Conservation (phyloP, 257 asterid species). For the Echites panduratus region DNA sequence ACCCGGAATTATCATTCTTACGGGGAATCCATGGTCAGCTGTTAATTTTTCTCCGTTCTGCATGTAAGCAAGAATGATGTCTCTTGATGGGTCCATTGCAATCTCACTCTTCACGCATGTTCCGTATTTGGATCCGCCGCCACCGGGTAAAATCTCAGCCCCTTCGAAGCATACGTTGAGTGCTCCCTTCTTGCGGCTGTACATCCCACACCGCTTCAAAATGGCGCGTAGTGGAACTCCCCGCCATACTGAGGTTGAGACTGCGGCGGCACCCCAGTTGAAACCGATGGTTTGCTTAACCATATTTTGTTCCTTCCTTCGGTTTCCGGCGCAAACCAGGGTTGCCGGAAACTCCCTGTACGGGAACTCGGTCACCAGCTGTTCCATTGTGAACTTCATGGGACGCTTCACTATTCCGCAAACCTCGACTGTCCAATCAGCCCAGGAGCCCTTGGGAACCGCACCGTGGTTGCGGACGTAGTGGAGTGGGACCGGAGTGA, state of each 20-base stretch:
- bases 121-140: slow-evolving; percentile 89
- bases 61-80: slow-evolving; percentile 77
- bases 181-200: slow-evolving; percentile 43
- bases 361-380: slow-evolving; percentile 50
- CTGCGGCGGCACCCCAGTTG: slow-evolving; percentile 91
- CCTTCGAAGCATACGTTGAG: slow-evolving; percentile 82
- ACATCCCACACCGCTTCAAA: slow-evolving; percentile 60
- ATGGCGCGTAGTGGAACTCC: slow-evolving; percentile 73
- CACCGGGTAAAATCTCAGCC: slow-evolving; percentile 84
- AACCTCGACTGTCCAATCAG: slow-evolving; percentile 73
- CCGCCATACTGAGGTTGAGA: slow-evolving; percentile 82
- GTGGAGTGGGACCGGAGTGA: slow-evolving; percentile 92
- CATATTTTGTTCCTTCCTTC: slow-evolving; percentile 93
- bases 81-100: slow-evolving; percentile 82
- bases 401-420: slow-evolving; percentile 70
- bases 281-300: slow-evolving; percentile 74
- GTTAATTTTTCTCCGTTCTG: slow-evolving; percentile 68
- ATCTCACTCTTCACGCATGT: slow-evolving; percentile 56
- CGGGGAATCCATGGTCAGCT: slow-evolving; percentile 92
- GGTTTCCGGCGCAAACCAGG: slow-evolving; percentile 87
- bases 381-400: slow-evolving; percentile 55
- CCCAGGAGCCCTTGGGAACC: slow-evolving; percentile 61
- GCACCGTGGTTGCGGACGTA: slow-evolving; percentile 95
- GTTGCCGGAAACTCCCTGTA: slow-evolving; percentile 57
- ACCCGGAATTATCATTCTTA: slow-evolving; percentile 80